phyloP scores from a whole-genome alignment of 1,284 basidiomycete genomes.

The Trichosporon sp. region DNA sequence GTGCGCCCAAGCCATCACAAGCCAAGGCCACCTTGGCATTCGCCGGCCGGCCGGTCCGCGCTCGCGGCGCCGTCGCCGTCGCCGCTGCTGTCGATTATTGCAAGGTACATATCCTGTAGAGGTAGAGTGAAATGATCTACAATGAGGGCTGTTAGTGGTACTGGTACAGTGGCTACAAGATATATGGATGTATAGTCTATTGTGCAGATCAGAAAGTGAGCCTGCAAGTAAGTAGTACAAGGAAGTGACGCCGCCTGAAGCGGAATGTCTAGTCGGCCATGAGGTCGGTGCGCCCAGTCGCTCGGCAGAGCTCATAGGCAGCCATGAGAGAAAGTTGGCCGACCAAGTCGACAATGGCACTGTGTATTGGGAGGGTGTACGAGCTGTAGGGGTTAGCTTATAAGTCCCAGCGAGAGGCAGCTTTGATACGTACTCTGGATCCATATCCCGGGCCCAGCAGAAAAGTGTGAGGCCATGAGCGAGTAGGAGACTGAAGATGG shows the following conservation, averaged over 20 bases:
- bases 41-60: not conserved
- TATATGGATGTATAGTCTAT: not conserved
- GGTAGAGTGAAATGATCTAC: too few species aligned
- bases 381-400: conserved; percentile 50
- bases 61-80: not conserved
- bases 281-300: conserved; percentile 5
- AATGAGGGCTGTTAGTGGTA: not conserved
- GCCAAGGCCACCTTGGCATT: not conserved
- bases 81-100: not conserved
- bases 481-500: conserved; percentile 61
- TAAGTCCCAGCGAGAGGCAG: not conserved
- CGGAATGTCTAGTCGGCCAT: conserved; percentile 5
- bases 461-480: conserved; percentile 67
- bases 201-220: not conserved
- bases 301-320: conserved; percentile 49
- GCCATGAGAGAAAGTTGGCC: conserved; percentile 70
- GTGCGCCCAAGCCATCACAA: not conserved
- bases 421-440: conserved; percentile 63
- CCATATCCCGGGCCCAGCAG: conserved; percentile 74
- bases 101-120: not conserved
- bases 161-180: not conserved
- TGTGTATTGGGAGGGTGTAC: conserved; percentile 87
- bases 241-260: conserved; percentile 4
- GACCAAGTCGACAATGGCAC: conserved; percentile 82
- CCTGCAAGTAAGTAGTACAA: not conserved